Evolutionary conservation across 202 grass and related monocot genomes (phyloP).

Genomic region (Brachypodium distachyon): DNA sequence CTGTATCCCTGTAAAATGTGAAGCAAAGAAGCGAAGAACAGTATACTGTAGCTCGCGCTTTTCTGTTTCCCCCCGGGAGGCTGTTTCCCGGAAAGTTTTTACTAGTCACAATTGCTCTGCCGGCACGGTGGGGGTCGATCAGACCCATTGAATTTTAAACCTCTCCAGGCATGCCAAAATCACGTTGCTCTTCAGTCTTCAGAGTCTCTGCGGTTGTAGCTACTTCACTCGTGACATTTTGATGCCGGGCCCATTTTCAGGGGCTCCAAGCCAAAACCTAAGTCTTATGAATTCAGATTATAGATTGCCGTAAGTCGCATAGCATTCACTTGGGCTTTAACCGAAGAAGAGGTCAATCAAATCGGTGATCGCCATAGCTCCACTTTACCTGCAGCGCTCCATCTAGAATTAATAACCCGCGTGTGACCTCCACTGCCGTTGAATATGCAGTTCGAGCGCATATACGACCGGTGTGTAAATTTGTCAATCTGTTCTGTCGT

Average conservation of each 20-base stretch:
- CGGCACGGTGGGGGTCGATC: neutral
- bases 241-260: neutral
- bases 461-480: neutral
- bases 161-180: neutral
- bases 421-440: neutral
- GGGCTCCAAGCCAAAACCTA: too few relatives aligned
- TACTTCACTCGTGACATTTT: neutral
- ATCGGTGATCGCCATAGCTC: neutral
- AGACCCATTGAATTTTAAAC: too few relatives aligned
- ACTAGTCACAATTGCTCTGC: too few relatives aligned
- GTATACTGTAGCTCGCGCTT: too few relatives aligned
- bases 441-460: neutral
- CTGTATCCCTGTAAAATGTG: neutral
- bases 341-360: conserved; percentile 8
- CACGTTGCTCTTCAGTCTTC: neutral
- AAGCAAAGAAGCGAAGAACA: neutral
- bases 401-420: neutral
- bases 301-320: neutral
- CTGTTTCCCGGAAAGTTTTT: conserved; percentile 23
- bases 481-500: neutral
- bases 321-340: too few relatives aligned
- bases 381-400: neutral
- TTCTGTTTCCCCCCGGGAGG: neutral
- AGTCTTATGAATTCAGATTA: neutral
- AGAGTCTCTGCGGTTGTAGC: neutral